These are phyloP conservation scores for Malassezia sympodialis DNA, from an alignment of 1,284 basidiomycete species.

Conservation along the genomic window DNA sequence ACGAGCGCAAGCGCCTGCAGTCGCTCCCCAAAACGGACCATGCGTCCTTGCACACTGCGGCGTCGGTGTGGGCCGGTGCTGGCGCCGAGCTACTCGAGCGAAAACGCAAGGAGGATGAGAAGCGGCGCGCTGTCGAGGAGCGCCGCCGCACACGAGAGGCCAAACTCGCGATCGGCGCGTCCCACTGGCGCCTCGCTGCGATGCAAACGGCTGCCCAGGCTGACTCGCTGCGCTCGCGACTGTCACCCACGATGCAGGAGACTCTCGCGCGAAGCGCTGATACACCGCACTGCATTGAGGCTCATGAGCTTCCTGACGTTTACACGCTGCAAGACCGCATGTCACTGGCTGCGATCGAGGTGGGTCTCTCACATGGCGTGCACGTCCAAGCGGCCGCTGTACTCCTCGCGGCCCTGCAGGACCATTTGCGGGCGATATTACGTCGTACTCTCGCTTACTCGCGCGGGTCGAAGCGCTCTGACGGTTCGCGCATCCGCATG, in stretches of 20 bases:
- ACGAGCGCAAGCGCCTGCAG: slow-evolving; percentile 38
- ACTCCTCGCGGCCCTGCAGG: slow-evolving; percentile 44
- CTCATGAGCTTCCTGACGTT: slow-evolving; percentile 47
- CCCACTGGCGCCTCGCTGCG: slow-evolving; percentile 34
- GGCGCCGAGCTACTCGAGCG: slow-evolving; percentile 46
- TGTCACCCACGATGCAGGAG: slow-evolving; percentile 37
- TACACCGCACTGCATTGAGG: slow-evolving; percentile 47
- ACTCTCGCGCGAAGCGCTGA: slow-evolving; percentile 28
- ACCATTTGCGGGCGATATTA: slow-evolving; percentile 40
- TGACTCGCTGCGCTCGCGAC: slow-evolving; percentile 22
- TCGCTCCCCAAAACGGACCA: slow-evolving; percentile 29
- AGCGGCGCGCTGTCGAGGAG: slow-evolving; percentile 38
- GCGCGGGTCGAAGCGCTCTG: not conserved
- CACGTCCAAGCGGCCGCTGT: slow-evolving; percentile 46
- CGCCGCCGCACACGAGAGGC: slow-evolving; percentile 35
- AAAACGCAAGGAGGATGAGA: slow-evolving; percentile 47
- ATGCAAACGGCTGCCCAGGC: slow-evolving; percentile 28
- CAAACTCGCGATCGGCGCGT: slow-evolving; percentile 37
- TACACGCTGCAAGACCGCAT: slow-evolving; percentile 49
- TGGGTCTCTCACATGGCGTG: slow-evolving; percentile 46
- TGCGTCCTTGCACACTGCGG: slow-evolving; percentile 21
- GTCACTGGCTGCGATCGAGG: slow-evolving; percentile 48
- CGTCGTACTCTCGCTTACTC: slow-evolving; percentile 36
- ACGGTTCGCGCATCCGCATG: slow-evolving; percentile 23
- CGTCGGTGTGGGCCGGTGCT: slow-evolving; percentile 40